Conservation (phyloP, 371 early-diverging fungal species). For the Sporodiniella umbellata region DNA sequence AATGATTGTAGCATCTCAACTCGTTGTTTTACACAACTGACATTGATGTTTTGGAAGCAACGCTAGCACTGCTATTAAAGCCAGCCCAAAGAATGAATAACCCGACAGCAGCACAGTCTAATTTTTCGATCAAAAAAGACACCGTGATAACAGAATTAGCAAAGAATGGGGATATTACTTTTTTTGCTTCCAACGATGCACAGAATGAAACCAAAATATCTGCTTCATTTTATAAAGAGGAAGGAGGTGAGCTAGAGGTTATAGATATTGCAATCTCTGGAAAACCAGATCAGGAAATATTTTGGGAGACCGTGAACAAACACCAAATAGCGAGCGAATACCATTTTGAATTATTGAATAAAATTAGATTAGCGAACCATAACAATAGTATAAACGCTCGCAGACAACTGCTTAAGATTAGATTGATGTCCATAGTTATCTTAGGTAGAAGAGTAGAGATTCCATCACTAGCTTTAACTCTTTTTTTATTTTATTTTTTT, state of each 20-base stretch:
- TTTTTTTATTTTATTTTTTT: not conserved
- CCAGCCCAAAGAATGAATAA: slow-evolving; percentile 79
- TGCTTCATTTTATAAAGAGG: slow-evolving; percentile 19
- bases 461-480: not conserved
- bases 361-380: slow-evolving; percentile 69
- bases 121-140: slow-evolving; percentile 51
- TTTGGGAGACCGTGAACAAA: slow-evolving; percentile 34
- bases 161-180: slow-evolving; percentile 8
- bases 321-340: slow-evolving; percentile 74
- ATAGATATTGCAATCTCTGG: not conserved
- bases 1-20: slow-evolving; percentile 61
- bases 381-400: slow-evolving; percentile 42
- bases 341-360: slow-evolving; percentile 74
- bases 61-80: slow-evolving; percentile 68
- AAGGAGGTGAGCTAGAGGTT: slow-evolving; percentile 8
- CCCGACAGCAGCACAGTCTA: slow-evolving; percentile 65
- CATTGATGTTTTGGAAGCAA: slow-evolving; percentile 69
- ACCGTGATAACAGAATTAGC: slow-evolving; percentile 19
- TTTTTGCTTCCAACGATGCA: not conserved
- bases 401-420: slow-evolving; percentile 60
- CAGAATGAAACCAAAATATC: not conserved
- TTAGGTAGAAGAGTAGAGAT: slow-evolving; percentile 45
- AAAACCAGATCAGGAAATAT: slow-evolving; percentile 15
- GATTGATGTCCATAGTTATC: slow-evolving; percentile 76
- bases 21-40: slow-evolving; percentile 67